Evolutionary conservation across 2,329 filamentous ascomycete species (phyloP).

Genomic region (Sphaerulina vaccinii): DNA sequence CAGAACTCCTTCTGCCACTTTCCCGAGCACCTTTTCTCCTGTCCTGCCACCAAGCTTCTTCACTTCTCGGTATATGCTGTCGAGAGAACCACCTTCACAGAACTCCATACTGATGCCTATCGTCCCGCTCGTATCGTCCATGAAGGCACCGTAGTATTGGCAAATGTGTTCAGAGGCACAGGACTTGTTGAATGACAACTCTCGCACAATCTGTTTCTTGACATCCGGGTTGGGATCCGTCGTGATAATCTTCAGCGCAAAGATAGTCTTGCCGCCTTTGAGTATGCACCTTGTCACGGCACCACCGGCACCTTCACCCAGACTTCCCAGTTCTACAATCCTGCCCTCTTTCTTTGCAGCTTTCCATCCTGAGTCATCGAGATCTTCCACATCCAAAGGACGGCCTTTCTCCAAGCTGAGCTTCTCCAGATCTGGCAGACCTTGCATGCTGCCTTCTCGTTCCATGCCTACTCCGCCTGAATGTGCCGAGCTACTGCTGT

Average conservation of each 20-base stretch:
- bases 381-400: conserved; percentile 84
- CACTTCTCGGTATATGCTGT: conserved; percentile 96
- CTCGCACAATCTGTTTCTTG: conserved; percentile 96
- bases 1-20: conserved; percentile 92
- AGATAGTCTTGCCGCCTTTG: conserved; percentile 88
- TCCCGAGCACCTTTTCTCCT: conserved; percentile 94
- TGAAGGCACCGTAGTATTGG: conserved; percentile 94
- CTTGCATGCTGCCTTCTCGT: conserved; percentile 75
- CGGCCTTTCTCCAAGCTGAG: conserved; percentile 78
- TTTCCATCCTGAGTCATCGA: conserved; percentile 93
- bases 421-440: conserved; percentile 74
- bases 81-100: conserved; percentile 91
- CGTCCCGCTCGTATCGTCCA: conserved; percentile 91
- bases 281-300: conserved; percentile 89
- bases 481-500: conserved; percentile 43
- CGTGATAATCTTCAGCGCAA: conserved; percentile 98
- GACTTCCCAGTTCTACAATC: conserved; percentile 81
- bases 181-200: conserved; percentile 96
- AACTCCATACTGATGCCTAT: conserved; percentile 99
- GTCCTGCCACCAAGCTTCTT: conserved; percentile 92
- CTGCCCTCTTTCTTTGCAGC: conserved; percentile 86
- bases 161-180: conserved; percentile 96
- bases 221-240: conserved; percentile 97
- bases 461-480: conserved; percentile 65
- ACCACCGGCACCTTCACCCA: conserved; percentile 93